Evolutionary conservation across 805 yeast genomes (phyloP).

Genomic region (Metschnikowia matae): DNA sequence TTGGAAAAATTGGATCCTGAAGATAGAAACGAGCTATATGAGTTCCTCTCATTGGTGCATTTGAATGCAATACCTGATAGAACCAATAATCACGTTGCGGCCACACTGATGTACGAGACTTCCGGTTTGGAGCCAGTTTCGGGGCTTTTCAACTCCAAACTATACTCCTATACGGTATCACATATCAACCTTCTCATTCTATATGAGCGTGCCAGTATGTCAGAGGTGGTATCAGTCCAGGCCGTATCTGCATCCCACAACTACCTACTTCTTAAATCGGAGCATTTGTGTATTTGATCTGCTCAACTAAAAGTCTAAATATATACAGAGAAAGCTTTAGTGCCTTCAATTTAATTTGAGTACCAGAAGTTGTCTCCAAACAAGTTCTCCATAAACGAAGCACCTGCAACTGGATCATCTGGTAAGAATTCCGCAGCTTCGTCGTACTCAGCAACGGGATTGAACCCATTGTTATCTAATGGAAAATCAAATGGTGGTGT

Average conservation of each 20-base stretch:
- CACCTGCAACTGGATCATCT: constrained; percentile 6
- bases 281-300: constrained; percentile 1
- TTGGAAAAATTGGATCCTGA: not conserved
- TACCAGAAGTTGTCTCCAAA: constrained; percentile 5
- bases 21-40: constrained; percentile 9
- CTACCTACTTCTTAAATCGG: not conserved
- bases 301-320: not conserved
- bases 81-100: constrained; percentile 9
- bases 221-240: constrained; percentile 7
- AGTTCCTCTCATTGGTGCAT: constrained; percentile 14
- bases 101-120: constrained; percentile 9
- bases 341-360: not conserved
- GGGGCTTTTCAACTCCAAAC: not conserved
- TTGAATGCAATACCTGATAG: constrained; percentile 13
- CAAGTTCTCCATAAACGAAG: constrained; percentile 10
- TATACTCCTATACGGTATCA: not conserved
- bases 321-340: not conserved
- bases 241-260: constrained; percentile 4
- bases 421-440: constrained; percentile 2
- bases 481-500: constrained; percentile 9
- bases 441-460: not conserved
- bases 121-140: constrained; percentile 1
- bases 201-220: constrained; percentile 1
- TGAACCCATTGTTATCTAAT: constrained; percentile 2
- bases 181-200: constrained; percentile 6